Base-by-base conservation (phyloP, 176 grass and related monocot species). In the Ensete glaucum region DNA sequence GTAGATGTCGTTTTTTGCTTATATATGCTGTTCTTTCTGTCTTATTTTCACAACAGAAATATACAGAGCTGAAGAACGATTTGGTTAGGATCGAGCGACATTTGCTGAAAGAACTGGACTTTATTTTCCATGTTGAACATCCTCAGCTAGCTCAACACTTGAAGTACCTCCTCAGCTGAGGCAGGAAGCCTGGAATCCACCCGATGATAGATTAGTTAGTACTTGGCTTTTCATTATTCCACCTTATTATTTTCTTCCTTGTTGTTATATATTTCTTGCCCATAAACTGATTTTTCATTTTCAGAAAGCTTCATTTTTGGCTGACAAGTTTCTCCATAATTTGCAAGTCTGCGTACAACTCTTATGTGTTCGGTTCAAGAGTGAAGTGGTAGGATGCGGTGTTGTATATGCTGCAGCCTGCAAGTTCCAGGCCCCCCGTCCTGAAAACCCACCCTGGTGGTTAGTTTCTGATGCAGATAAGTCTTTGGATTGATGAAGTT, bases 381-480 rank as follows among this genome's bases (percentile, higher is more conserved):
- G 94, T 72, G 94, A 93, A 86, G 94, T 97, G 26, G 88, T 97
- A 76, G 90, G 90, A 77, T 97, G 94, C 16, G 94, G 90, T 84
- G 94, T 93, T 52, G 90, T 97, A 14, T 97, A 97, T 85, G 90
- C 90, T 77, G 94, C 90, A 65, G 88, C 94, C 74, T 89, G 84
- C 71, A 88, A 82, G 74, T 85, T 85, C 53, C 53, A 69, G 14
- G 86, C 89, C 29, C 82, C 90, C 25, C 94, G 93, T 67, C 90
- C 94, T 22, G 90, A 97, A 82, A 78, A 91, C 63, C 94, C 94
- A 54, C 72, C 87, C 10, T 93, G 94, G 94, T 93, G 90, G 90
- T 88, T 80, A 50, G 90, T 87, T 48, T 97, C 91, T 64, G 94
- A 90, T 87, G 90, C 88, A 17, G 88, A 93, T 57, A 86, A 91